Base-by-base conservation (phyloP, 805 yeast genomes). In the Candida methanosorbosa region DNA sequence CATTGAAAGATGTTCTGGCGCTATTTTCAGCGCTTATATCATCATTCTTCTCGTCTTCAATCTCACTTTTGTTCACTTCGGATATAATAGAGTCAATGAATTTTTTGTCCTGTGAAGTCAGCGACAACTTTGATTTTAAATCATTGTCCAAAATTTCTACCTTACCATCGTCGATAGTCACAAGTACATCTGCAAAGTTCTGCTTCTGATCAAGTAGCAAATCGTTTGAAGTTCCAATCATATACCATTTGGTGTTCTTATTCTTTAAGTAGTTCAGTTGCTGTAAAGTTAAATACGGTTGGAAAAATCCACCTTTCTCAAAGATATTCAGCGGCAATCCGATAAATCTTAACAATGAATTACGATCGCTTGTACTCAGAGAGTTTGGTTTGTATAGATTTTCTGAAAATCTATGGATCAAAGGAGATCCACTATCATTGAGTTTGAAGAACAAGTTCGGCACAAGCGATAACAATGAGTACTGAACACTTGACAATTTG, bases 211-310 rank as follows among this genome's bases (percentile, higher is more conserved):
- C 80, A 30, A 82, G 59, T 28, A 92, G 63, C 27, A 92, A 62
- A 27, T 88, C 77, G 58, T 92, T 92, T 4, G 97, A 87, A 28
- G 94, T 79, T 1, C 98, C 98, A 32, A 85, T 71, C 50, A 84
- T 61, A 44, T 75, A 92, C 51, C 77, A 76, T 24, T 68, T 61
- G 0, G 88, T 70, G 33, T 68, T 70, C 1, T 64, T 61, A 16
- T 70, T 67, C 22, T 63, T 65, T 34, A 92, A 63, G 45, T 82
- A 87, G 34, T 81, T 82, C 37, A 90, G 62, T 51, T 90, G 97
- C 55, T 90, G 98, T 36, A 92, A 62, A 0, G 97, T 94, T n/a
- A 88, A 68, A 58, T 90, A 92, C 2, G 98, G 97, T 45, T 81
- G 80, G 67, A 94, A 88, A 39, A 90, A 68, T 2, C 94, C 87